Conservation (phyloP, 2,329 filamentous ascomycete species). For the Calonectria henricotiae region DNA sequence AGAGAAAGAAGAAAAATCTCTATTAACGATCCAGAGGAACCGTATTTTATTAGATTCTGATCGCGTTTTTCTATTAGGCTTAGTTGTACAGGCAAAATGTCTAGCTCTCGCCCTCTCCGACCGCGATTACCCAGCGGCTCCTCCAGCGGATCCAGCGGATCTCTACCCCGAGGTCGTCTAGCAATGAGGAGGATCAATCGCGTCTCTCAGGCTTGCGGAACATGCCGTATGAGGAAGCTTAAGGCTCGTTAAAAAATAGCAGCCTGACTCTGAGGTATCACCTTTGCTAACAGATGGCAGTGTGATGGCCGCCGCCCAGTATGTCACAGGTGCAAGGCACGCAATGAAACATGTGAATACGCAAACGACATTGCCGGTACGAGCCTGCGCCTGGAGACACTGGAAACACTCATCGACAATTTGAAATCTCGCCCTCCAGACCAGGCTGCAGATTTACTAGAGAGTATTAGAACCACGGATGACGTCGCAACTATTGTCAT, state of each 20-base stretch:
- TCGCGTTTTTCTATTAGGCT: background rate
- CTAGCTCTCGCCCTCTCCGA: slow-evolving; percentile 21
- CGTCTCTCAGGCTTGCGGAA: slow-evolving; percentile 1
- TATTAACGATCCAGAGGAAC: background rate
- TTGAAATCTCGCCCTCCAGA: background rate
- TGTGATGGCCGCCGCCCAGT: slow-evolving; percentile 14
- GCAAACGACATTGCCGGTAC: background rate
- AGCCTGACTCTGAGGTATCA: no score
- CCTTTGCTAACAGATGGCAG: background rate
- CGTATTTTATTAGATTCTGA: background rate
- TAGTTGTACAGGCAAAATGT: slow-evolving; percentile 1
- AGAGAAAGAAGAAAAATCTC: background rate
- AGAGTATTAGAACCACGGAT: background rate
- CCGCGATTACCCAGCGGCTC: background rate
- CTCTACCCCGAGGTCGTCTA: background rate
- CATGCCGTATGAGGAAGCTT: slow-evolving; percentile 11
- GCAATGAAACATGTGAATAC: background rate
- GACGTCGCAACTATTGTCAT: background rate
- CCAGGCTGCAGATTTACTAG: background rate
- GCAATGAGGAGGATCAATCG: slow-evolving; percentile 1
- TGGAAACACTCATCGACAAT: background rate
- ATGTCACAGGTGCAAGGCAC: background rate
- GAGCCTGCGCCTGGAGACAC: background rate
- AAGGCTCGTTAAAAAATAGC: background rate
- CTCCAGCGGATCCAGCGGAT: background rate